Conservation (phyloP, 2,329 filamentous ascomycete species). For the Fusarium sarcochroum region DNA sequence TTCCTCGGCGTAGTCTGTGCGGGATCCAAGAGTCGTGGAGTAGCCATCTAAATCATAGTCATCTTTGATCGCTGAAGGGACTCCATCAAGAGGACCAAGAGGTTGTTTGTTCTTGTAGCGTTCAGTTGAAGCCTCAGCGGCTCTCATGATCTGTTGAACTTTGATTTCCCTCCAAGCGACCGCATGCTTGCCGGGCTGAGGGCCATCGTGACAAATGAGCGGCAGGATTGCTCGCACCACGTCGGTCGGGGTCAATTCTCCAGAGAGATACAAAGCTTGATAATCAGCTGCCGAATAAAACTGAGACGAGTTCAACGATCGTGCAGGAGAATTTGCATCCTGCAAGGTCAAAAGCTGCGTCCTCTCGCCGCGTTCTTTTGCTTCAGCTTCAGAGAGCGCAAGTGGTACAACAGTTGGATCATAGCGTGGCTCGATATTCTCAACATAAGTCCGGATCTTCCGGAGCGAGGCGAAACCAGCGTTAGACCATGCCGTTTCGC, state of each 20-base stretch:
- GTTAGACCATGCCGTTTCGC: constrained; percentile 65
- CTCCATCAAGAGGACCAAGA: constrained; percentile 76
- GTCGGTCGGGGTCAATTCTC: constrained; percentile 61
- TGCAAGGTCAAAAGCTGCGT: constrained; percentile 4
- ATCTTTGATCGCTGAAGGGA: constrained; percentile 82
- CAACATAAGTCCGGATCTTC: constrained; percentile 64
- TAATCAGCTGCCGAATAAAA: constrained; percentile 61
- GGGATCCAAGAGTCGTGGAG: constrained; percentile 73
- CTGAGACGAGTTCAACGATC: constrained; percentile 55
- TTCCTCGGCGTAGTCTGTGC: constrained; percentile 69
- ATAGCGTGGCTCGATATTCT: constrained; percentile 64
- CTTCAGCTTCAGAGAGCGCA: constrained; percentile 61
- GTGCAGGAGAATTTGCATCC: neutral
- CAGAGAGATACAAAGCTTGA: constrained; percentile 60
- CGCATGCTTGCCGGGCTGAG: constrained; percentile 57
- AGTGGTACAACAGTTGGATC: constrained; percentile 62
- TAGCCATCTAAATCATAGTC: constrained; percentile 84
- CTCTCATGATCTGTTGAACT: constrained; percentile 57
- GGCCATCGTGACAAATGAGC: constrained; percentile 58
- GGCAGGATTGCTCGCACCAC: constrained; percentile 62
- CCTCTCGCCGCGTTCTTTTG: constrained; percentile 18
- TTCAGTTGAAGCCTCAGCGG: constrained; percentile 61
- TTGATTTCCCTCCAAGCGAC: constrained; percentile 62
- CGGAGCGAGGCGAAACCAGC: constrained; percentile 74
- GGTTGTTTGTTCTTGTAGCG: constrained; percentile 68